Evolutionary conservation across 345 rosid species (phyloP).

Genomic region (Ricinus communis): DNA sequence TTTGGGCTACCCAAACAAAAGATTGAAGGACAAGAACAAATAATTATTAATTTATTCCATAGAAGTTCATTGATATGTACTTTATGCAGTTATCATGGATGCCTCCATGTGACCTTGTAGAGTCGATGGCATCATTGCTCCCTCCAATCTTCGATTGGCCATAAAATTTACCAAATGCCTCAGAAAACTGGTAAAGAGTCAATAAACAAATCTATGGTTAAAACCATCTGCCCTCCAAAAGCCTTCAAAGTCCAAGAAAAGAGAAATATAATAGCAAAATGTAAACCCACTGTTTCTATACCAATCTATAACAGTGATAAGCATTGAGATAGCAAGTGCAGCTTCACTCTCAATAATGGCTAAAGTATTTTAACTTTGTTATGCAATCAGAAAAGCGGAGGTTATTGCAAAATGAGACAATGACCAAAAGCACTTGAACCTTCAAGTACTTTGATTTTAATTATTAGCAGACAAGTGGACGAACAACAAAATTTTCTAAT

Average conservation of each 20-base stretch:
- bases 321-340: background rate
- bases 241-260: background rate
- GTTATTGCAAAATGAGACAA: background rate
- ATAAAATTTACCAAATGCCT: slow-evolving; percentile 91
- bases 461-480: background rate
- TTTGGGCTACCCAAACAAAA: background rate
- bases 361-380: background rate
- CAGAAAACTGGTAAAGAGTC: slow-evolving; percentile 59
- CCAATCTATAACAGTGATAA: background rate
- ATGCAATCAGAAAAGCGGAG: background rate
- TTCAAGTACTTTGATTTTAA: background rate
- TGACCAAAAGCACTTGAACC: background rate
- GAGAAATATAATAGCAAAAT: background rate
- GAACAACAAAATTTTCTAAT: background rate
- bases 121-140: slow-evolving; percentile 56
- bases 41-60: background rate
- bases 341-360: background rate
- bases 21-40: background rate
- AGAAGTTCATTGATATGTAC: slow-evolving; percentile 32
- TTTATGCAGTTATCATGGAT: slow-evolving; percentile 85
- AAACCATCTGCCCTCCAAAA: background rate
- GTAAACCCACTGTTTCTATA: background rate
- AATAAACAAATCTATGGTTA: background rate
- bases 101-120: slow-evolving; percentile 61
- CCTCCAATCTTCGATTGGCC: slow-evolving; percentile 74